These are phyloP conservation scores for Nitzschia putrida DNA, from an alignment of 108 stramenopile species.

Conservation along the genomic window DNA sequence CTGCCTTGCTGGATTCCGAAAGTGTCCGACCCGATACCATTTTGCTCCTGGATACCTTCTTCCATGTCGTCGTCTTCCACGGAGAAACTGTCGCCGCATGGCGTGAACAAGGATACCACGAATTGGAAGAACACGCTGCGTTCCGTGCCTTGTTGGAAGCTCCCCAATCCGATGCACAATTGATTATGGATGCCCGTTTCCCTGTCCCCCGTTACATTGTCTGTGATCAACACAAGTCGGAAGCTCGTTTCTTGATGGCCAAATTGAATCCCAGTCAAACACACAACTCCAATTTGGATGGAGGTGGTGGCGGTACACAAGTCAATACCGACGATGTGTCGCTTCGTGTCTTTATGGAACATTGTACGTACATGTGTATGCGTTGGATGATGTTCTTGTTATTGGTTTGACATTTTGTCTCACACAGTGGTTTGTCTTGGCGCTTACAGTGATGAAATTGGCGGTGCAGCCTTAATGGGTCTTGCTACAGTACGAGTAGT, in stretches of 20 bases:
- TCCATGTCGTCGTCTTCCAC: constrained; percentile 99
- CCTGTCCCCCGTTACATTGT: constrained; percentile 98
- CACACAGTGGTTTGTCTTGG: constrained; percentile 1
- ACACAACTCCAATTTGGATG: constrained; percentile 87
- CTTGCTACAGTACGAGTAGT: too few species aligned
- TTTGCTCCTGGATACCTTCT: constrained; percentile 97
- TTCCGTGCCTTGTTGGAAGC: constrained; percentile 92
- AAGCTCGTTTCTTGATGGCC: constrained; percentile 98
- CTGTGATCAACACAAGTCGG: constrained; percentile 98
- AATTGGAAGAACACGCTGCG: constrained; percentile 95
- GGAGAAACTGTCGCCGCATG: constrained; percentile 99
- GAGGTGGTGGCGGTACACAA: constrained; percentile 77
- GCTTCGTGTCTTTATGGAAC: constrained; percentile 99
- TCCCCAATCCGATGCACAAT: constrained; percentile 95
- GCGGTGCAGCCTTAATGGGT: constrained; percentile 44
- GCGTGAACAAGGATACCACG: constrained; percentile 97
- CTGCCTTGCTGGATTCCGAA: constrained; percentile 94
- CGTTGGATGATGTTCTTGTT: neutral
- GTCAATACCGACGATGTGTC: constrained; percentile 99
- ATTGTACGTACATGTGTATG: constrained; percentile 34
- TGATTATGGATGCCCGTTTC: constrained; percentile 97
- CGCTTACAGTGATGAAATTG: constrained; percentile 70
- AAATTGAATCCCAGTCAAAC: constrained; percentile 97
- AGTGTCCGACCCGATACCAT: constrained; percentile 96
- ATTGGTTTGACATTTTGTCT: constrained; percentile 8